Evolutionary conservation across 2,329 filamentous ascomycete genomes (phyloP).

Genomic region (Ploettnerulaceae sp.): DNA sequence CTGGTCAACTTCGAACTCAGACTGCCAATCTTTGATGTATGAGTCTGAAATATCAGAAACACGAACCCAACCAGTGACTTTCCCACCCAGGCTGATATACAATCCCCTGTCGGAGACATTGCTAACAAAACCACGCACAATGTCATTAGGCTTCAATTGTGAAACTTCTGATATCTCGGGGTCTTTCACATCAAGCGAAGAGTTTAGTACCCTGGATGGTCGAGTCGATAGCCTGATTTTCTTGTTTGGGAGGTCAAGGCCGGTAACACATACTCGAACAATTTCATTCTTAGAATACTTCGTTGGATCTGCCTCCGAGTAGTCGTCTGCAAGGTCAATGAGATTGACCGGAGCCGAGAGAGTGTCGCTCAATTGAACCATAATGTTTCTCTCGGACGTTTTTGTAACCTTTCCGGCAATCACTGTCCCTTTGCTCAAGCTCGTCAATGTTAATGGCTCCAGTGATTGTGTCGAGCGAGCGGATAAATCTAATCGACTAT

Average conservation of each 20-base stretch:
- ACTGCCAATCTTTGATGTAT: slow-evolving; percentile 94
- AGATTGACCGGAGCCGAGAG: slow-evolving; percentile 77
- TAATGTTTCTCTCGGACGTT: slow-evolving; percentile 73
- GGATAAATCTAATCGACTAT: slow-evolving; percentile 78
- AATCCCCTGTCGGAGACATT: slow-evolving; percentile 84
- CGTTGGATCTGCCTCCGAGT: slow-evolving; percentile 69
- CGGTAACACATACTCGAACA: slow-evolving; percentile 78
- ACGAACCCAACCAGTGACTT: slow-evolving; percentile 76
- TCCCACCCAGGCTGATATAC: slow-evolving; percentile 78
- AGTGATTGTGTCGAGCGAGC: slow-evolving; percentile 58
- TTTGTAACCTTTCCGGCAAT: slow-evolving; percentile 81
- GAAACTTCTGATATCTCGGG: slow-evolving; percentile 66
- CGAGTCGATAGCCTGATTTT: slow-evolving; percentile 74
- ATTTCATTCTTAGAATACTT: slow-evolving; percentile 80
- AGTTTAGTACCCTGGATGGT: slow-evolving; percentile 85
- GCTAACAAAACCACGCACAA: slow-evolving; percentile 88
- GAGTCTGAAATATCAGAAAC: slow-evolving; percentile 85
- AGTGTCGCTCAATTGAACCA: slow-evolving; percentile 78
- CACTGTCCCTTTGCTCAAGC: slow-evolving; percentile 73
- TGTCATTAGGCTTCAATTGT: slow-evolving; percentile 71
- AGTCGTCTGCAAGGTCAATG: slow-evolving; percentile 83
- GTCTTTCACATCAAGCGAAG: slow-evolving; percentile 74
- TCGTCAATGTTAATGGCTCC: slow-evolving; percentile 59
- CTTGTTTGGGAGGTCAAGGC: slow-evolving; percentile 80
- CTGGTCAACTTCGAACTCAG: slow-evolving; percentile 80